Base-by-base conservation (phyloP, 257 asterid genomes). In the Coffea eugenioides region DNA sequence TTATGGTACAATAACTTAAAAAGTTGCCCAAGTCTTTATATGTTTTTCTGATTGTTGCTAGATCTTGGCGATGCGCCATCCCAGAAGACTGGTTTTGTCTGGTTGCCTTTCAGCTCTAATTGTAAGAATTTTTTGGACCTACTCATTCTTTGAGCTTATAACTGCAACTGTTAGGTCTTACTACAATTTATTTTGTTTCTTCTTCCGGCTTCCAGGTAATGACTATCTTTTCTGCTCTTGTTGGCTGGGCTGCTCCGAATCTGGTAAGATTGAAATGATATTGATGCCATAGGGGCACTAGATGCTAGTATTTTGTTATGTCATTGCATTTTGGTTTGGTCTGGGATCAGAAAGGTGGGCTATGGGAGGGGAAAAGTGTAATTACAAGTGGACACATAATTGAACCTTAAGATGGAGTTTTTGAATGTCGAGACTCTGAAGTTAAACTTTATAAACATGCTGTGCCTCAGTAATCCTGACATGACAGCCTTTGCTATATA, bases 241-340 rank as follows among this genome's bases (percentile, higher is more conserved):
- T 95, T 81, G 99, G 99, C 69, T 95, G 99, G 99, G 98, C 98
- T 77, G 98, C 99, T 75, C 99, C 99, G 56, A 95, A 89, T 82
- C 86, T 95, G 90, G 98, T 94, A 80, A 72, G 81, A 15, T 85
- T 81, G 36, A 64, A 27, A 27, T 27, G 27, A 27, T 27, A 27
- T 27, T 27, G 27, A 27, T 27, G 20, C 14, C 77, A 27, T 75
- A 34, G 6, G 43, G 56, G 25, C 54, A 36, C 27, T 39, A 80
- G 56, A 62, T 81, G 75, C 83, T 81, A 34, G 65, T 64, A 31
- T 21, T 25, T 71, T 36, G 65, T 69, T 73, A 52, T 49, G 39
- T 25, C 39, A 14, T 67, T 66, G 56, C 27, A 74, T 51, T 18
- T 64, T 62, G 27, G 3, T 73, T 62, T 49, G 16, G 54, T 31